These are phyloP conservation scores for Fonsecaea erecta DNA, from an alignment of 2,329 filamentous ascomycete genomes.

Conservation along the genomic window DNA sequence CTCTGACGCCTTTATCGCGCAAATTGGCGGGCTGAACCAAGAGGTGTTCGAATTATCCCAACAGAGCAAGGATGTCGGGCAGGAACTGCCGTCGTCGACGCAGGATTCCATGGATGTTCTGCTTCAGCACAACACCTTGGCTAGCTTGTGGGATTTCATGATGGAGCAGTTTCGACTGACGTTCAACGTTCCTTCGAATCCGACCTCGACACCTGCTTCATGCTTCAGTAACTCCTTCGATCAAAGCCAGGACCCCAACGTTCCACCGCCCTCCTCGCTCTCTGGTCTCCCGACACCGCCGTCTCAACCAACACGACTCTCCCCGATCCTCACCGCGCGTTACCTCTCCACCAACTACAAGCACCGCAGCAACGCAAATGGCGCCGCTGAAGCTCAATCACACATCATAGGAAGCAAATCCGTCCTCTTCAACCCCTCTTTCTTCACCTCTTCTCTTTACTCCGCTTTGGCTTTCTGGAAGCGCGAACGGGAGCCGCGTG, in stretches of 20 bases:
- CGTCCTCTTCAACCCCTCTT: constrained; percentile 68
- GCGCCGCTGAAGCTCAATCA: constrained; percentile 25
- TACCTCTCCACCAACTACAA: constrained; percentile 47
- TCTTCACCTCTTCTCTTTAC: constrained; percentile 68
- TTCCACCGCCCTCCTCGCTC: constrained; percentile 37
- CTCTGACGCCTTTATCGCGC: constrained; percentile 77
- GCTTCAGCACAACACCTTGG: constrained; percentile 63
- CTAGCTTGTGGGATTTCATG: constrained; percentile 66
- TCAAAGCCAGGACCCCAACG: constrained; percentile 7
- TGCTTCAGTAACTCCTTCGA: constrained; percentile 34
- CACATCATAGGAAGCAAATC: constrained; percentile 58
- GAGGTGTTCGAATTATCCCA: constrained; percentile 61
- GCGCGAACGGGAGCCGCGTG: constrained; percentile 71
- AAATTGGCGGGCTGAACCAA: constrained; percentile 72
- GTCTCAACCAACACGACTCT: constrained; percentile 48
- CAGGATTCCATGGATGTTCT: constrained; percentile 57
- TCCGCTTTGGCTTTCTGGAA: constrained; percentile 86
- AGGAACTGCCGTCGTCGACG: constrained; percentile 36
- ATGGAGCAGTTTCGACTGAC: constrained; percentile 63
- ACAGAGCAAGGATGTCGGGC: constrained; percentile 31
- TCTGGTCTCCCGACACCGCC: constrained; percentile 44
- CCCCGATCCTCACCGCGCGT: constrained; percentile 51
- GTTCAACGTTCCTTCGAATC: constrained; percentile 42
- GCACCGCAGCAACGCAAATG: constrained; percentile 18
- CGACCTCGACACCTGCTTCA: constrained; percentile 36